Evolutionary conservation across 2,329 filamentous ascomycete genomes (phyloP).

Genomic region (Paraphaeosphaeria minitans): DNA sequence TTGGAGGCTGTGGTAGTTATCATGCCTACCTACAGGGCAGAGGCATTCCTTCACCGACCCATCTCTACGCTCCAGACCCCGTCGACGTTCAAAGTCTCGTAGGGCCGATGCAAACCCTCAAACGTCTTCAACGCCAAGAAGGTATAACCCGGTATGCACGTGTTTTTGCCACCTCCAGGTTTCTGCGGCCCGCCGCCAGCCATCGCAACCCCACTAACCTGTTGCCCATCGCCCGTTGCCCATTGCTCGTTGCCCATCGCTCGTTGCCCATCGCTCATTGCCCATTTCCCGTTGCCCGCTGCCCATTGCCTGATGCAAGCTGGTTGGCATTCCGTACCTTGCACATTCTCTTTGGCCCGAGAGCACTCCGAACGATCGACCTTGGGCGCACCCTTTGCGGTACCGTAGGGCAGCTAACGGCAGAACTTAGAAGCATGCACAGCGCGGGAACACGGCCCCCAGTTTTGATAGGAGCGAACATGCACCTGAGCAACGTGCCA

Average conservation of each 20-base stretch:
- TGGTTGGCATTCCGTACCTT: not conserved
- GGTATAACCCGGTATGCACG: constrained; percentile 5
- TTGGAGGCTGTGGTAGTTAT: no score
- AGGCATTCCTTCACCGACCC: not conserved
- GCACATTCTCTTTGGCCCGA: not conserved
- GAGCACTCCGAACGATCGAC: not conserved
- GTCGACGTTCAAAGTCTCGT: no score
- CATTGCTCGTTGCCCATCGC: no score
- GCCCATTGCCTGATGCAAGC: not conserved
- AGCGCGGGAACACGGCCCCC: not conserved
- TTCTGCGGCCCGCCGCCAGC: constrained; percentile 6
- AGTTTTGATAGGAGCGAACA: not conserved
- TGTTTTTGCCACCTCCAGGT: constrained; percentile 12
- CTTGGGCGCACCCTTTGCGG: not conserved
- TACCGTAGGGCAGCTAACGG: not conserved
- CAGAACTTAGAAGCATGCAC: not conserved
- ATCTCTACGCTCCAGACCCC: not conserved
- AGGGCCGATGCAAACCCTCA: no score
- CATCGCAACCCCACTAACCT: not conserved
- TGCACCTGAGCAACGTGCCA: not conserved
- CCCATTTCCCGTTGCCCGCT: no score
- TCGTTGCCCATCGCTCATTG: no score
- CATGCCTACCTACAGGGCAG: no score
- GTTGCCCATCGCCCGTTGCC: no score
- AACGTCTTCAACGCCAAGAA: not conserved